These are phyloP conservation scores for Annulohypoxylon stygium DNA, from an alignment of 495 filamentous ascomycete genomes.

Conservation along the genomic window DNA sequence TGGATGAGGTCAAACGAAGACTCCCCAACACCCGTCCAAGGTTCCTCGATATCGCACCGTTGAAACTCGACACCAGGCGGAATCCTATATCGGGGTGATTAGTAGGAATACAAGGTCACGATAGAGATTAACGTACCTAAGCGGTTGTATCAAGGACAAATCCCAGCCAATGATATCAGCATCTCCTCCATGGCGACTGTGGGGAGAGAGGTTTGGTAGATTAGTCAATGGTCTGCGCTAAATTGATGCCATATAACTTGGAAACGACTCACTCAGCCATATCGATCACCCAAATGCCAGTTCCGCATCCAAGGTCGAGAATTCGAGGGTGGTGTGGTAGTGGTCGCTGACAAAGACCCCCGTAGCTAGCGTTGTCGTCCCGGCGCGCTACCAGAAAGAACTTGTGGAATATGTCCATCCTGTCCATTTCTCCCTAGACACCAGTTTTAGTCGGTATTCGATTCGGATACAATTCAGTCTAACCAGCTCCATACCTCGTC, in stretches of 20 bases:
- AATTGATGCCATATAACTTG: neutral
- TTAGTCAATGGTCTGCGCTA: slow-evolving; percentile 35
- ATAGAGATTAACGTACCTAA: slow-evolving; percentile 62
- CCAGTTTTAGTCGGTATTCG: slow-evolving; percentile 42
- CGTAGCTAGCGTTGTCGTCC: slow-evolving; percentile 60
- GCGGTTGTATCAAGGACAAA: slow-evolving; percentile 83
- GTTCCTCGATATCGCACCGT: slow-evolving; percentile 82
- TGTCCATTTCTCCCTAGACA: slow-evolving; percentile 73
- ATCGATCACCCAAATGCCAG: slow-evolving; percentile 92
- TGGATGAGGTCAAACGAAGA: slow-evolving; percentile 90
- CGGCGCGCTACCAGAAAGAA: slow-evolving; percentile 76
- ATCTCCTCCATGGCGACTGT: slow-evolving; percentile 51
- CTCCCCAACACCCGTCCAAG: slow-evolving; percentile 78
- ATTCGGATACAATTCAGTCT: slow-evolving; percentile 2
- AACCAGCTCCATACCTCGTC: slow-evolving; percentile 64
- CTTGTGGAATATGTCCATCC: slow-evolving; percentile 83
- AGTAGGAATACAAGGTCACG: neutral
- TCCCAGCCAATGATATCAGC: slow-evolving; percentile 77
- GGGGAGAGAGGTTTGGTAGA: slow-evolving; percentile 17
- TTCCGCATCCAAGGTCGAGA: slow-evolving; percentile 88
- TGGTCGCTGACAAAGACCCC: slow-evolving; percentile 45
- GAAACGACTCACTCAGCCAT: slow-evolving; percentile 77
- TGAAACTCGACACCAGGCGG: slow-evolving; percentile 77
- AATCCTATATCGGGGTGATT: slow-evolving; percentile 63
- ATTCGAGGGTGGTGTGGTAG: slow-evolving; percentile 62